A percentile compares a stretch with the other conserved stretches of the same genome.
These are phyloP conservation scores for Galerina marginata DNA, from an alignment of 768 basidiomycete genomes.

Conservation along the genomic window DNA sequence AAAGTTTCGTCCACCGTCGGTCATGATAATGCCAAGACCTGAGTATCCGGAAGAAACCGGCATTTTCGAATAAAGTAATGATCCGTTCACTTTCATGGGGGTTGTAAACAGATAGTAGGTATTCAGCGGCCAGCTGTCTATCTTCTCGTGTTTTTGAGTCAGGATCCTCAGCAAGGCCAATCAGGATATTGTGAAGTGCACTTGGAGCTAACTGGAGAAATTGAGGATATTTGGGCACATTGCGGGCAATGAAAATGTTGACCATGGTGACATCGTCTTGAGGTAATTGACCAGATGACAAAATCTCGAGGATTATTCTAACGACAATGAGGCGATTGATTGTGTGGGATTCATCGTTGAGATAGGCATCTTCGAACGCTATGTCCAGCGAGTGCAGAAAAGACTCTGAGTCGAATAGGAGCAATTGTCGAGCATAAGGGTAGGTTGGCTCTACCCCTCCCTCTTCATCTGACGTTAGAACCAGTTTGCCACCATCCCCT, in stretches of 20 bases:
- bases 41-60: conserved; percentile 92
- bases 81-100: conserved; percentile 79
- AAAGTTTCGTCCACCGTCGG: conserved; percentile 72
- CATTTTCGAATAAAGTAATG: conserved; percentile 71
- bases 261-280: conserved; percentile 79
- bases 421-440: conserved; percentile 83
- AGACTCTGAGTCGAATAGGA: conserved; percentile 91
- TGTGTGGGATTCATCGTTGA: conserved; percentile 74
- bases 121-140: conserved; percentile 93
- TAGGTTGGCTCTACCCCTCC: conserved; percentile 83
- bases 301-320: conserved; percentile 83
- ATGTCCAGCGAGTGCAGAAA: conserved; percentile 94
- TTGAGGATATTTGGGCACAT: conserved; percentile 95
- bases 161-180: conserved; percentile 74
- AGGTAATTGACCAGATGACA: conserved; percentile 58
- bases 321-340: conserved; percentile 83
- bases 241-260: conserved; percentile 95
- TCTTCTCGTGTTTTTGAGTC: conserved; percentile 88
- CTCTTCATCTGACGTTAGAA: conserved; percentile 78
- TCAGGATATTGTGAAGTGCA: conserved; percentile 75
- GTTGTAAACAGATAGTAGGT: conserved; percentile 88
- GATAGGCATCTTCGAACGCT: conserved; percentile 91
- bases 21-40: conserved; percentile 82
- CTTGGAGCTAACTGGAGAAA: conserved; percentile 73
- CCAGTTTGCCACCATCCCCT: conserved; percentile 70